Evolutionary conservation across 164 flowering plant species (phyloP).

Genomic region (Umbellularia californica): DNA sequence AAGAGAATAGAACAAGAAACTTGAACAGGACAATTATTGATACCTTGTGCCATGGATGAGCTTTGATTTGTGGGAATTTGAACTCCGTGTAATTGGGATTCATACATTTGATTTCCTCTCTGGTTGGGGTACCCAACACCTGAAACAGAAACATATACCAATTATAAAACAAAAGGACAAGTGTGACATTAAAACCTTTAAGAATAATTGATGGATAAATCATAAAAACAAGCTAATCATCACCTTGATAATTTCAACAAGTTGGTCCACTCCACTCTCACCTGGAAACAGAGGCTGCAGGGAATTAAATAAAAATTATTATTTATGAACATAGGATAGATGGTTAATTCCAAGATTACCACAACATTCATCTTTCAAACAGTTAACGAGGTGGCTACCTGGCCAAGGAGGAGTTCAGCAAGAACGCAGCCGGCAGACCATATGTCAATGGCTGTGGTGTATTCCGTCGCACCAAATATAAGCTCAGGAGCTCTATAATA

Average conservation of each 20-base stretch:
- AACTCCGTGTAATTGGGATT: conserved; percentile 58
- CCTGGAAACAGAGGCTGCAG: conserved; percentile 64
- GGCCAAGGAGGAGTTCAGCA: conserved; percentile 60
- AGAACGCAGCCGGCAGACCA: conserved; percentile 77
- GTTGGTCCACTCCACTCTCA: conserved; percentile 64
- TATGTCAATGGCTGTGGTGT: conserved; percentile 61
- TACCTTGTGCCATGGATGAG: conserved; percentile 77
- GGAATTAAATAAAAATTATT: neutral
- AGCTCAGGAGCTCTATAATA: conserved; percentile 71
- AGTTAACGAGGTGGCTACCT: conserved; percentile 21
- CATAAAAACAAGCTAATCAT: conserved; percentile 1
- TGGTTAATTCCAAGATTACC: neutral
- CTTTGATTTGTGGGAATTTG: conserved; percentile 53
- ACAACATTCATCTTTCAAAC: too few relatives aligned
- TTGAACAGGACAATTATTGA: neutral
- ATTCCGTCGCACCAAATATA: conserved; percentile 67
- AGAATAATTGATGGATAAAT: neutral
- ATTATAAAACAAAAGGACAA: neutral
- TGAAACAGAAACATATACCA: conserved; percentile 12
- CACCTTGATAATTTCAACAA: conserved; percentile 60
- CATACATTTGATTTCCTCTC: conserved; percentile 70
- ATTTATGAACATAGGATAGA: neutral
- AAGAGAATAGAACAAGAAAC: neutral
- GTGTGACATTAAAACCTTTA: neutral
- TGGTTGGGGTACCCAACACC: conserved; percentile 67